Base-by-base conservation (phyloP, 2,329 filamentous ascomycete genomes). In the Davidsoniella virescens region DNA sequence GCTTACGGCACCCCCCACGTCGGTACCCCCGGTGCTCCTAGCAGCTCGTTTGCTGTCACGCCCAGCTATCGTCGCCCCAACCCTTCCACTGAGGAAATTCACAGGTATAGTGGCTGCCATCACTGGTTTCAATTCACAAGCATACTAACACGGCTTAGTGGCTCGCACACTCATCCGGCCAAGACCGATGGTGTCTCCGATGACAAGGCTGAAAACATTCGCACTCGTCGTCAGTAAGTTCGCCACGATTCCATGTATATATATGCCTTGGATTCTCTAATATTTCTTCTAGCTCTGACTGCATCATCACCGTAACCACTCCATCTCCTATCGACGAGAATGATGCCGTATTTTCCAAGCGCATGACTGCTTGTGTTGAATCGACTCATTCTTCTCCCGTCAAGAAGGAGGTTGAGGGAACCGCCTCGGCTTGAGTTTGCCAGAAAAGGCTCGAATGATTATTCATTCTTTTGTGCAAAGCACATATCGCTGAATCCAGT, bases 1-100 rank as follows among this genome's bases (percentile, higher is more conserved):
- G 78, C 78, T 41, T 82, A 82, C 57, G 78, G 78, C 54, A 79
- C 76, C 53, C 69, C 74, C 44, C 70, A 74, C 53, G 75, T 81
- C 47, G 72, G 76, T 14, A 67, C 78, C 58, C 71, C 61, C 53
- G 52, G 50, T 16, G 54, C 53, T 17, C 52, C 54, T 23, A 51
- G 53, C 14, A 41, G 25, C 18, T 70, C 70, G 53, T 52, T 52
- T 23, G 41, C 51, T 12, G 64, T 61, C 38, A 47, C 53, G 2
- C 52, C 53, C 8, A 50, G 40, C 3, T 54, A 51, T 26, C 55
- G 55, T 60, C 65, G 38, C 60, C 60, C 25, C 43, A 66, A 59
- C 63, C 65, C 55, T 59, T 59, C 47, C 60, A 17, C 29, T 8
- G 44, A 47, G 5, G 44, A 38, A 5, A 44, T 46, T 5, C 51